Conservation (phyloP, 2,329 filamentous ascomycete species). For the Pyrenochaeta sp. region DNA sequence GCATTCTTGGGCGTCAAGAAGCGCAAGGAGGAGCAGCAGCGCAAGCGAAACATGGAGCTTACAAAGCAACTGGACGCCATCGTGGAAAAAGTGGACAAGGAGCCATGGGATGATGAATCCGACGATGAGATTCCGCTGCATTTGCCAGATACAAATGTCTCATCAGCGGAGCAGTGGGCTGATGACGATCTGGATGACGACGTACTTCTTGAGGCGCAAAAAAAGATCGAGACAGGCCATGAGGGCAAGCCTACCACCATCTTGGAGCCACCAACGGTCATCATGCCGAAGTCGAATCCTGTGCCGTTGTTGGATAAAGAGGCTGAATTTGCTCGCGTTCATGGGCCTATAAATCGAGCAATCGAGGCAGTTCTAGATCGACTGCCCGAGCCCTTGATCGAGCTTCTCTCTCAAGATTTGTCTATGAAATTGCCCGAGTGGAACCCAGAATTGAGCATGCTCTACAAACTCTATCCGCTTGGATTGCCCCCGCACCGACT, state of each 20-base stretch:
- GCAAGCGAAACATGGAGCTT: slow-evolving; percentile 25
- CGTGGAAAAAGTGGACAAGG: slow-evolving; percentile 33
- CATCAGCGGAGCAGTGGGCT: slow-evolving; percentile 23
- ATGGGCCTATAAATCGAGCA: slow-evolving; percentile 39
- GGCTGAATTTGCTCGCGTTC: slow-evolving; percentile 31
- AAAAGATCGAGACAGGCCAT: slow-evolving; percentile 36
- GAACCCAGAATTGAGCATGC: slow-evolving; percentile 32
- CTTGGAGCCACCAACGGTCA: slow-evolving; percentile 4
- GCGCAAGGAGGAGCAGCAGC: slow-evolving; percentile 28
- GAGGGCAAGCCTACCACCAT: slow-evolving; percentile 13
- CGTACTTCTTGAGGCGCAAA: slow-evolving; percentile 37
- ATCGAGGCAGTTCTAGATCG: slow-evolving; percentile 33
- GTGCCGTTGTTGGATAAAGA: no score
- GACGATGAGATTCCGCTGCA: slow-evolving; percentile 18
- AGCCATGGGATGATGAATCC: slow-evolving; percentile 43
- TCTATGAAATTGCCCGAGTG: slow-evolving; percentile 27
- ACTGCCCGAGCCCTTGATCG: slow-evolving; percentile 37
- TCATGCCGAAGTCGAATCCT: no score
- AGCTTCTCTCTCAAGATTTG: slow-evolving; percentile 42
- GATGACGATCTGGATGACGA: slow-evolving; percentile 46
- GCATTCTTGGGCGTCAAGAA: slow-evolving; percentile 41
- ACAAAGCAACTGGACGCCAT: slow-evolving; percentile 29
- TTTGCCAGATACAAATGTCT: slow-evolving; percentile 13
- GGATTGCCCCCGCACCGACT: slow-evolving; percentile 44
- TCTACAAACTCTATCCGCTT: slow-evolving; percentile 42